Evolutionary conservation across 2,329 filamentous ascomycete genomes (phyloP).

Genomic region (Epicoccum nigrum): DNA sequence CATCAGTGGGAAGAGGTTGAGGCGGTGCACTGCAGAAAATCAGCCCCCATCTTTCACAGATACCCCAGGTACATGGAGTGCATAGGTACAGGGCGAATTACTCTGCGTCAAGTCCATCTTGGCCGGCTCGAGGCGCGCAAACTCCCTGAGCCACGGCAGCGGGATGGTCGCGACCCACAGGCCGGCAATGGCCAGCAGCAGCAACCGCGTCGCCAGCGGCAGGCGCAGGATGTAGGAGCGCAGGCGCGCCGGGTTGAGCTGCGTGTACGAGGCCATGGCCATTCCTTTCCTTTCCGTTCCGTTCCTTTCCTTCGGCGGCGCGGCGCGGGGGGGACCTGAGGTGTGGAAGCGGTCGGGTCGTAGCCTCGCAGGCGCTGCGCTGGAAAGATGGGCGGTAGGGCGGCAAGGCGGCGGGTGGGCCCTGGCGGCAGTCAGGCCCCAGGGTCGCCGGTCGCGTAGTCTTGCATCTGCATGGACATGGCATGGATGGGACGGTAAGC

Average conservation of each 20-base stretch:
- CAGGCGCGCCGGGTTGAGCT: conserved; percentile 74
- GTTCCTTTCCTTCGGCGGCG: too few relatives aligned
- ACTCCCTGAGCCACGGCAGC: conserved; percentile 73
- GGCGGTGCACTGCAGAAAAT: conserved; percentile 73
- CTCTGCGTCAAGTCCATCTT: conserved; percentile 74
- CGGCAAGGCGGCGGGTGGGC: neutral
- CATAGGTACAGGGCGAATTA: conserved; percentile 62
- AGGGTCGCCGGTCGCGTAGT: too few relatives aligned
- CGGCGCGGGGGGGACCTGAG: conserved; percentile 18
- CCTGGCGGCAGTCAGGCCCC: too few relatives aligned
- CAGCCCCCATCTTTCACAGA: too few relatives aligned
- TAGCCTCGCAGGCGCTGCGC: conserved; percentile 19
- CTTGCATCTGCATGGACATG: too few relatives aligned
- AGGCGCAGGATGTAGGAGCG: conserved; percentile 83
- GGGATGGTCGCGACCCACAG: conserved; percentile 75
- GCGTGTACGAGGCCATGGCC: conserved; percentile 57
- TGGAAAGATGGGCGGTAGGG: conserved; percentile 9
- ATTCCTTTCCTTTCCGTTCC: too few relatives aligned
- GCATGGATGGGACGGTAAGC: too few relatives aligned
- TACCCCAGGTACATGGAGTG: too few relatives aligned
- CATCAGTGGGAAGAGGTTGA: conserved; percentile 90
- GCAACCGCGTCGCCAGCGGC: conserved; percentile 82
- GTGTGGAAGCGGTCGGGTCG: conserved; percentile 10
- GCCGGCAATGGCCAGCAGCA: conserved; percentile 69
- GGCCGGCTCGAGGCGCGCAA: conserved; percentile 79